phyloP scores from a whole-genome alignment of 805 yeast genomes.

The Candida tallmaniae region DNA sequence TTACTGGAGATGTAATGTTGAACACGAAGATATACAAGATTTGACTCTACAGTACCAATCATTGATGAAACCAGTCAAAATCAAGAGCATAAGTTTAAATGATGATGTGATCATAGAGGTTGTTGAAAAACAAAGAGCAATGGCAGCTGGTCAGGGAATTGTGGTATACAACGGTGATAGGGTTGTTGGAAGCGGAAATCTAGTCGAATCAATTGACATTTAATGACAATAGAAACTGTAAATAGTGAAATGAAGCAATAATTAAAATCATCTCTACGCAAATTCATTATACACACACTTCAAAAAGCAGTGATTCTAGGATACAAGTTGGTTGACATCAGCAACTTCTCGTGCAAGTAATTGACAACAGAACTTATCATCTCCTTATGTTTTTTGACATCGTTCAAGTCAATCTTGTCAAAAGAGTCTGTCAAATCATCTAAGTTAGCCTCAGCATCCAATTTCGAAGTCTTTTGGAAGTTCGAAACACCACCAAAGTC shows the following conservation, averaged over 20 bases:
- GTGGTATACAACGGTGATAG: slow-evolving; percentile 65
- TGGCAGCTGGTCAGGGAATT: slow-evolving; percentile 86
- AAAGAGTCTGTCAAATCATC: slow-evolving; percentile 11
- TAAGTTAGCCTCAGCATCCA: slow-evolving; percentile 13
- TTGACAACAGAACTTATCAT: slow-evolving; percentile 31
- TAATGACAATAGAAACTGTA: not conserved
- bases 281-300: slow-evolving; percentile 3
- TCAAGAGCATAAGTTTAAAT: slow-evolving; percentile 20
- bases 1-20: slow-evolving; percentile 39
- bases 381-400: slow-evolving; percentile 32
- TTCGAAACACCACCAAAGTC: slow-evolving; percentile 37
- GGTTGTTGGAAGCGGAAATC: slow-evolving; percentile 55
- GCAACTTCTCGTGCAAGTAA: slow-evolving; percentile 20
- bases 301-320: slow-evolving; percentile 40
- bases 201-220: slow-evolving; percentile 11
- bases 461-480: slow-evolving; percentile 31
- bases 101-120: slow-evolving; percentile 34
- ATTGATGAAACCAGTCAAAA: slow-evolving; percentile 52
- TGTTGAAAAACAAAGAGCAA: slow-evolving; percentile 52
- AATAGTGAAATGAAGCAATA: not conserved
- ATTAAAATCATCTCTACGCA: not conserved
- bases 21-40: slow-evolving; percentile 4
- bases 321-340: slow-evolving; percentile 22
- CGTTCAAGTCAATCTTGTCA: slow-evolving; percentile 17
- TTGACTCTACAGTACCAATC: slow-evolving; percentile 62